These are phyloP conservation scores for Staphylotrichum tortipilum DNA, from an alignment of 495 filamentous ascomycete genomes.

Conservation along the genomic window DNA sequence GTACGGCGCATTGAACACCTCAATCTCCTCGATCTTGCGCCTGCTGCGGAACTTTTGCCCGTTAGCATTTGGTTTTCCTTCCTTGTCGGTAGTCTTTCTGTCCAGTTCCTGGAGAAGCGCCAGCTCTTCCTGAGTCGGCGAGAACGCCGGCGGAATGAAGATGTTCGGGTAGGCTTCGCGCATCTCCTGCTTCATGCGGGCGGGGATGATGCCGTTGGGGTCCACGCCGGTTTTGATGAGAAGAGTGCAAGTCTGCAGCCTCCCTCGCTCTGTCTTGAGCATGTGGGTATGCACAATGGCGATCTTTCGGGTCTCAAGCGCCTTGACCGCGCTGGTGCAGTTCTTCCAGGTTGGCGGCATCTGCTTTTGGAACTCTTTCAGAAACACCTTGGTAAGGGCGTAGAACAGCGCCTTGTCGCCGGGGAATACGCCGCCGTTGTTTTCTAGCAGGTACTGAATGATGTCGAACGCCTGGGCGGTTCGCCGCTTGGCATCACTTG, in stretches of 20 bases:
- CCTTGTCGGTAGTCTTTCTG: conserved; percentile 7
- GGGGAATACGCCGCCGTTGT: conserved; percentile 64
- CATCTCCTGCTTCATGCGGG: conserved; percentile 32
- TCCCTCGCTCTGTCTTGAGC: conserved; percentile 21
- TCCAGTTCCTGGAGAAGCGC: conserved; percentile 19
- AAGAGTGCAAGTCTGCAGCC: conserved; percentile 14
- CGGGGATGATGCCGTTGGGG: conserved; percentile 13
- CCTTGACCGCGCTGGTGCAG: conserved; percentile 41
- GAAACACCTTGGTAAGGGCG: conserved; percentile 57
- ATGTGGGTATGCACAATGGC: conserved; percentile 24
- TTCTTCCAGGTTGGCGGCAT: conserved; percentile 28
- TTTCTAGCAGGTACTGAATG: conserved; percentile 59
- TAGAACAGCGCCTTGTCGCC: conserved; percentile 63
- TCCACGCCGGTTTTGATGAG: conserved; percentile 22
- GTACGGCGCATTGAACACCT: conserved; percentile 30
- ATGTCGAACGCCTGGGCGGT: conserved; percentile 44
- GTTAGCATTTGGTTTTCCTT: conserved; percentile 18
- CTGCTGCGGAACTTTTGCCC: conserved; percentile 24
- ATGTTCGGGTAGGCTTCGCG: conserved; percentile 32
- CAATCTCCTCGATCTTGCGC: conserved; percentile 25
- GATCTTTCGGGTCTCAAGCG: conserved; percentile 16
- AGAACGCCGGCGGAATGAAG: conserved; percentile 38
- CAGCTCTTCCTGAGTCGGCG: conserved; percentile 30
- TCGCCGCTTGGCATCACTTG: conserved; percentile 19
- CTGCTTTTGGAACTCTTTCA: conserved; percentile 35